phyloP scores from a whole-genome alignment of 2,329 filamentous ascomycete genomes.

The Colletotrichum sp. region DNA sequence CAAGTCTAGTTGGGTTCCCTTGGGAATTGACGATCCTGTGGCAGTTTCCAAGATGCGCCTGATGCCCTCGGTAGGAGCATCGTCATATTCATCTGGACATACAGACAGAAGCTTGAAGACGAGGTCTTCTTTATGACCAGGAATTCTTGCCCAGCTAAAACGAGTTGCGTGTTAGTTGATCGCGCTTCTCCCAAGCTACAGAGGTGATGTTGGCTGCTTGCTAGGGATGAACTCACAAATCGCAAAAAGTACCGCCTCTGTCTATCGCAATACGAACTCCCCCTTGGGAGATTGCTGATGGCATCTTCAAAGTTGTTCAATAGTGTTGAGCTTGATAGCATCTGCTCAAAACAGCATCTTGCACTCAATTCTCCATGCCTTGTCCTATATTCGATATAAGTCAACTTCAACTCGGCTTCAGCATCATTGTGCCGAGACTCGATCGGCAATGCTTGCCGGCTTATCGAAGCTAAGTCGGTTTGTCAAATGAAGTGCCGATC shows the following conservation, averaged over 20 bases:
- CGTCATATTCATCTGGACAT: conserved; percentile 73
- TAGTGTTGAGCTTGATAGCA: neutral
- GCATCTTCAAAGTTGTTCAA: neutral
- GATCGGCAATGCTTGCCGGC: neutral
- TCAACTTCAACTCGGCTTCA: neutral
- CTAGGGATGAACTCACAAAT: neutral
- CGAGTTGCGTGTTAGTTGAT: neutral
- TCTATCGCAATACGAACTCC: neutral
- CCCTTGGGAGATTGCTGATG: neutral
- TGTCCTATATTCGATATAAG: neutral
- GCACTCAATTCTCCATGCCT: neutral
- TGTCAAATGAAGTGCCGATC: neutral
- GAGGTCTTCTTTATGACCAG: conserved; percentile 65
- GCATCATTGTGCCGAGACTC: neutral
- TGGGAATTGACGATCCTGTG: conserved; percentile 23
- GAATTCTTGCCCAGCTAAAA: conserved; percentile 39
- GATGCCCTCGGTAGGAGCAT: conserved; percentile 77
- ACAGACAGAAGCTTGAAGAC: conserved; percentile 75
- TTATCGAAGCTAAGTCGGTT: neutral
- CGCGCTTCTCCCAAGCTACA: neutral
- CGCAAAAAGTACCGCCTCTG: neutral
- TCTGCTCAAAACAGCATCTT: neutral
- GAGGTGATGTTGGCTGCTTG: neutral
- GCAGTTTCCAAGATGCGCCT: conserved; percentile 46
- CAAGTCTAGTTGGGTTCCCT: conserved; percentile 31